Evolutionary conservation across 208 protist species (phyloP).

Genomic region (Leishmania arabica): DNA sequence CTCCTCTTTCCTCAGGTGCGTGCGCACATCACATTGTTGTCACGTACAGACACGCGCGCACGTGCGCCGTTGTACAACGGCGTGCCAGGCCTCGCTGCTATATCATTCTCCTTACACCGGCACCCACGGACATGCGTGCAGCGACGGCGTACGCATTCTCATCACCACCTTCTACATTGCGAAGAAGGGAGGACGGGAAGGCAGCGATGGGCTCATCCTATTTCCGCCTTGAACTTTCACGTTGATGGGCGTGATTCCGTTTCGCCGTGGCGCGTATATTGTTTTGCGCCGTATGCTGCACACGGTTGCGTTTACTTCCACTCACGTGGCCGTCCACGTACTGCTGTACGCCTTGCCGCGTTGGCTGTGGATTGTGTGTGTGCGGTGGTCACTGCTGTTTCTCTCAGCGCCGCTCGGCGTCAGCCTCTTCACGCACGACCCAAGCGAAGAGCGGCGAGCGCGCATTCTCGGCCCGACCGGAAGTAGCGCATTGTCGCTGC

Average conservation of each 20-base stretch:
- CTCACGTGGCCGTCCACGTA: conserved; percentile 31
- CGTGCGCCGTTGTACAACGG: neutral
- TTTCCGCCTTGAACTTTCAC: neutral
- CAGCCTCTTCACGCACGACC: neutral
- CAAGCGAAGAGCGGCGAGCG: conserved; percentile 18
- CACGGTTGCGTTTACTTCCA: conserved; percentile 12
- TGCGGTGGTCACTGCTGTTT: conserved; percentile 30
- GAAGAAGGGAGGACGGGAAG: neutral
- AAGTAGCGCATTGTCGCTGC: neutral
- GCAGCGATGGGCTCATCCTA: neutral
- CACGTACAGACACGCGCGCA: neutral
- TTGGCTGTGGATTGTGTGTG: conserved; percentile 25
- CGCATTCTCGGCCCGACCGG: conserved; percentile 17
- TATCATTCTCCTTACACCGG: neutral
- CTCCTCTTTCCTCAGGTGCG: neutral
- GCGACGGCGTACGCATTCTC: neutral
- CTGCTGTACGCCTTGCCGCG: conserved; percentile 37
- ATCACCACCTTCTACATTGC: neutral
- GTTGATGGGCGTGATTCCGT: neutral
- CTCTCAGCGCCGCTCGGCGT: conserved; percentile 22
- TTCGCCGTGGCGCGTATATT: no score
- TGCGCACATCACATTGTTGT: neutral
- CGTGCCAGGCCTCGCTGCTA: neutral
- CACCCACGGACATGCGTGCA: neutral
- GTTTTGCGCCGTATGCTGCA: conserved; percentile 10